phyloP scores from a whole-genome alignment of 2,329 filamentous ascomycete species.

The Fusarium sp. region DNA sequence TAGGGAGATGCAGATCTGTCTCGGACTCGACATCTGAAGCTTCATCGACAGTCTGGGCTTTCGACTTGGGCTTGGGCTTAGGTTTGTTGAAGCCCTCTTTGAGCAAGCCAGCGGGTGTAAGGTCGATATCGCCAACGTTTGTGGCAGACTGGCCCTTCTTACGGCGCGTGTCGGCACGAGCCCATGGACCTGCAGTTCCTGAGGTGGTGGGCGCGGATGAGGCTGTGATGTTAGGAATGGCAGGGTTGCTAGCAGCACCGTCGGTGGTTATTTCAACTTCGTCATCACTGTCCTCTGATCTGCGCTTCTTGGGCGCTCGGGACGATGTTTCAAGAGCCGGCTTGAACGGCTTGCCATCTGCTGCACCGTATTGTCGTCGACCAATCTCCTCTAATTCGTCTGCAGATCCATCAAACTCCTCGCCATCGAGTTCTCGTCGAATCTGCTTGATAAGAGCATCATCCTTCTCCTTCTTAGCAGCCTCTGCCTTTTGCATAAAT shows the following conservation, averaged over 20 bases:
- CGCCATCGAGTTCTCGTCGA: conserved; percentile 76
- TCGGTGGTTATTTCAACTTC: conserved; percentile 48
- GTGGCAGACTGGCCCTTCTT: conserved; percentile 52
- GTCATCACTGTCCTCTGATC: conserved; percentile 45
- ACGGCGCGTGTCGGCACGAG: conserved; percentile 53
- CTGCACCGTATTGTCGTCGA: conserved; percentile 74
- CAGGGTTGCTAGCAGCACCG: conserved; percentile 26
- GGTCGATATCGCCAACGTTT: conserved; percentile 56
- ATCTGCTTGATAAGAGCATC: conserved; percentile 80
- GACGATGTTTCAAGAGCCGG: conserved; percentile 49
- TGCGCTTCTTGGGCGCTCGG: conserved; percentile 47
- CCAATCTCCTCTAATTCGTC: conserved; percentile 72
- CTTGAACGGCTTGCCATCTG: conserved; percentile 51
- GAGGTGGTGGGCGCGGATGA: conserved; percentile 35
- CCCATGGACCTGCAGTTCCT: conserved; percentile 57
- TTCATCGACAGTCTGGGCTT: conserved; percentile 46
- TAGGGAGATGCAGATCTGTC: conserved; percentile 63
- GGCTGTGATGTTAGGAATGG: conserved; percentile 36
- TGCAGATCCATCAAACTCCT: conserved; percentile 61
- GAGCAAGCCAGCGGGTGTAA: conserved; percentile 53
- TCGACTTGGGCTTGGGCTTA: conserved; percentile 49
- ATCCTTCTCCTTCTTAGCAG: conserved; percentile 80
- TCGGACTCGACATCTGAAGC: conserved; percentile 56
- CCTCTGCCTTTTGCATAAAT: conserved; percentile 94
- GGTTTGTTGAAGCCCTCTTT: conserved; percentile 44